Conservation (phyloP, 768 basidiomycete species). For the Suillus bovinus region DNA sequence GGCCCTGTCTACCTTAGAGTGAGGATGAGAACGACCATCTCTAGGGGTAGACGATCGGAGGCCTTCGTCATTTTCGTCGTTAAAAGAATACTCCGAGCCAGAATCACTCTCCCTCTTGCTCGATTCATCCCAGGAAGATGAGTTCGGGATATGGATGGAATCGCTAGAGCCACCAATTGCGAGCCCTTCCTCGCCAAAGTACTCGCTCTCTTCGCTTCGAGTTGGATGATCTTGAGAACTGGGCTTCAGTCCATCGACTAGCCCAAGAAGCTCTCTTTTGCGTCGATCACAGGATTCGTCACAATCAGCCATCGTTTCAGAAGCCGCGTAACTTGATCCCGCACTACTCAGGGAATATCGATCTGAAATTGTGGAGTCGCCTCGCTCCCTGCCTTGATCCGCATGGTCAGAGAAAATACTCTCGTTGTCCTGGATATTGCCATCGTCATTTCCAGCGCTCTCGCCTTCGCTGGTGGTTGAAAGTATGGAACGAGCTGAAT, state of each 20-base stretch:
- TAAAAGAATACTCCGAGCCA: conserved; percentile 33
- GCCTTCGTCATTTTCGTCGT: conserved; percentile 19
- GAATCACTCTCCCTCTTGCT: conserved; percentile 23
- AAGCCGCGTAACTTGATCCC: conserved; percentile 3
- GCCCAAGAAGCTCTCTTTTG: conserved; percentile 37
- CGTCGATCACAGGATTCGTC: conserved; percentile 30
- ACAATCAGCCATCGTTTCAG: conserved; percentile 5
- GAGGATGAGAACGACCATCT: conserved; percentile 13
- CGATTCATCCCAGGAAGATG: neutral
- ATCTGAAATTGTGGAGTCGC: neutral
- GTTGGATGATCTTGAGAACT: conserved; percentile 10
- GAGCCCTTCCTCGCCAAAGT: conserved; percentile 35
- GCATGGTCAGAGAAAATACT: conserved; percentile 10
- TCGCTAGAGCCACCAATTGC: conserved; percentile 37
- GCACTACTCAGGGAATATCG: conserved; percentile 1
- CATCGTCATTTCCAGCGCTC: neutral
- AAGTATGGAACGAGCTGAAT: neutral
- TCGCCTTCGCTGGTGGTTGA: neutral
- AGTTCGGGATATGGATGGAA: neutral
- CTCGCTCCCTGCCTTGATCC: conserved; percentile 10
- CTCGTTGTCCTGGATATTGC: neutral
- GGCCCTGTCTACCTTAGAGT: neutral
- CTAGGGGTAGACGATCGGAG: conserved; percentile 5
- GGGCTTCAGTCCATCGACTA: conserved; percentile 35
- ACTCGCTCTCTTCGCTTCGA: conserved; percentile 33